Conservation (phyloP, 1,139 yeast species). For the Debaryomyces singareniensis region DNA sequence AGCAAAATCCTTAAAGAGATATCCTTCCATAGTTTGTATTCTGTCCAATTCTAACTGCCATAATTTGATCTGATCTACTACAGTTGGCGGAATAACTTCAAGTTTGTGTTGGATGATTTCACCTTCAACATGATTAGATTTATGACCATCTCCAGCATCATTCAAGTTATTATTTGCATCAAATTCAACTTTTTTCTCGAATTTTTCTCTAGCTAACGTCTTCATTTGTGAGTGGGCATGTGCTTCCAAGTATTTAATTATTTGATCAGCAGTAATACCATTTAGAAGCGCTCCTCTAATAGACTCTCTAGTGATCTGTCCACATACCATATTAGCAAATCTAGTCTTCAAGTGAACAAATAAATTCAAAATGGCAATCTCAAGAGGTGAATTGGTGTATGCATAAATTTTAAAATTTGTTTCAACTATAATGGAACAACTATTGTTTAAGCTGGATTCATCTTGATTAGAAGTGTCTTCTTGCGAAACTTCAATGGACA, state of each 20-base stretch:
- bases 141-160: constrained; percentile 37
- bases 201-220: constrained; percentile 57
- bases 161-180: constrained; percentile 53
- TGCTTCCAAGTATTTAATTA: constrained; percentile 78
- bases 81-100: constrained; percentile 86
- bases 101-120: constrained; percentile 33
- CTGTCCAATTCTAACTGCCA: constrained; percentile 98
- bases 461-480: constrained; percentile 11
- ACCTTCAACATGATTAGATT: constrained; percentile 10
- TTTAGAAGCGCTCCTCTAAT: constrained; percentile 75
- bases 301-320: constrained; percentile 89
- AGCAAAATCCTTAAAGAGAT: constrained; percentile 78
- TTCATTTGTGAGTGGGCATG: constrained; percentile 96
- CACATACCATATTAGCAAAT: constrained; percentile 88
- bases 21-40: constrained; percentile 83
- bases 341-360: constrained; percentile 82
- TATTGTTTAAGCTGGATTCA: constrained; percentile 16
- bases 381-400: constrained; percentile 90
- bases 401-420: constrained; percentile 92
- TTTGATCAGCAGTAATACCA: constrained; percentile 95
- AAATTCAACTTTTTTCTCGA: constrained; percentile 61
- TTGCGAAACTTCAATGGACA: constrained; percentile 39
- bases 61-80: constrained; percentile 86
- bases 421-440: constrained; percentile 79
- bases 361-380: constrained; percentile 83